Evolutionary conservation across 306 rosid species (phyloP), one percentile per base, ranked within the genome.

Genomic region (Rosa rugosa): DNA sequence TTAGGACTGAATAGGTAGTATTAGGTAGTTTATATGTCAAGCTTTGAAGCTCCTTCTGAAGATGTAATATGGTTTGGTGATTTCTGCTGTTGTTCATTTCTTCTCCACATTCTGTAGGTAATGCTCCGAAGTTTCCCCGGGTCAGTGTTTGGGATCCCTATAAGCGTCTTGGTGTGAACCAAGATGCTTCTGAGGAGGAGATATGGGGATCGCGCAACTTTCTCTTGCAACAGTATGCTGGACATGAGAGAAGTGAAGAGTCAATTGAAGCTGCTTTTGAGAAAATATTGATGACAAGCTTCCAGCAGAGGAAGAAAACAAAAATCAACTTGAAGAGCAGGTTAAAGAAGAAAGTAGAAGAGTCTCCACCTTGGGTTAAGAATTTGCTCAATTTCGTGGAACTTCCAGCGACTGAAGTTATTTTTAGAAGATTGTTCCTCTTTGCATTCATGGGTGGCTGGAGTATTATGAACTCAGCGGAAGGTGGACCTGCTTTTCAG

Each of bases 401-500:
- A 87, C 86, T 91, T 83, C 97, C 99, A 46, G 96, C 98, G 1
- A 77, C 85, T 23, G 98, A 96, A 54, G 87, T 93, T 69, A 87
- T 93, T 71, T 92, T 91, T 42, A 89, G 98, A 87, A 88, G 99
- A 83, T 81, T 93, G 83, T 93, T 93, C 85, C 97, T 96, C 75
- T 96, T 96, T 80, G 92, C 92, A 62, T 93, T 96, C 90, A 93
- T 93, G 98, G 97, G 86, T 82, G 98, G 93, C 77, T 96, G 99
- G 99, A 96, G 99, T 82, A 89, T 93, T 65, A 93, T 93, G 96
- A 96, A 93, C 86, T 93, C 98, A 9, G 92, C 96, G 23, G 99
- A 96, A 80, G 93, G 94, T 81, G 99, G 99, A 88, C 99, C 99
- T 83, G 98, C 97, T 54, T 96, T 96, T 84, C 98, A 95, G 99